These are phyloP conservation scores for Oemleria cerasiformis DNA, from an alignment of 306 rosid species.

Conservation along the genomic window DNA sequence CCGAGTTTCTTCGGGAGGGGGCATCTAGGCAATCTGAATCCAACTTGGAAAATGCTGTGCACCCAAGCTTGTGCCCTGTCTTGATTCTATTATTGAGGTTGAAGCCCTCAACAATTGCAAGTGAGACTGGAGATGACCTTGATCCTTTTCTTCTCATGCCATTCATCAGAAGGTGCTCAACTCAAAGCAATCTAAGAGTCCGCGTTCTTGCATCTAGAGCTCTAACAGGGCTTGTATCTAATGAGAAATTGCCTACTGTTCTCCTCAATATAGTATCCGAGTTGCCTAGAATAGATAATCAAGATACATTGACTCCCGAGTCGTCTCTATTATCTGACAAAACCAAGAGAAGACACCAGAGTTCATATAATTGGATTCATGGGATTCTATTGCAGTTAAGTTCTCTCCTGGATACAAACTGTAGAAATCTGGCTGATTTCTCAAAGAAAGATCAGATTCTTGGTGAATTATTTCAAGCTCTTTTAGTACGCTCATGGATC, in stretches of 20 bases:
- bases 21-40: constrained; percentile 49
- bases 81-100: constrained; percentile 86
- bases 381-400: constrained; percentile 82
- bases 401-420: constrained; percentile 71
- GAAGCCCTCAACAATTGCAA: constrained; percentile 83
- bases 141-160: constrained; percentile 91
- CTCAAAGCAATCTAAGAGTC: constrained; percentile 80
- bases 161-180: constrained; percentile 79
- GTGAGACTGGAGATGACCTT: constrained; percentile 80
- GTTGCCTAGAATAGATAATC: constrained; percentile 52
- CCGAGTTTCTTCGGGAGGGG: constrained; percentile 55
- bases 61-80: constrained; percentile 95
- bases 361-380: constrained; percentile 72
- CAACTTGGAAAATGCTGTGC: constrained; percentile 68
- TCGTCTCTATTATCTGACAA: constrained; percentile 16
- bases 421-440: constrained; percentile 73
- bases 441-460: constrained; percentile 68
- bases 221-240: constrained; percentile 72
- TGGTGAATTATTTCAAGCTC: constrained; percentile 56
- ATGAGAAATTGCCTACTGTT: constrained; percentile 71
- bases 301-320: constrained; percentile 22
- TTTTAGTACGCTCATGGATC: constrained; percentile 58
- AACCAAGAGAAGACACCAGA: constrained; percentile 23
- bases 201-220: constrained; percentile 97
- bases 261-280: constrained; percentile 71